These are phyloP conservation scores for Trichoderma reesei DNA, from an alignment of 495 filamentous ascomycete genomes.

Conservation along the genomic window DNA sequence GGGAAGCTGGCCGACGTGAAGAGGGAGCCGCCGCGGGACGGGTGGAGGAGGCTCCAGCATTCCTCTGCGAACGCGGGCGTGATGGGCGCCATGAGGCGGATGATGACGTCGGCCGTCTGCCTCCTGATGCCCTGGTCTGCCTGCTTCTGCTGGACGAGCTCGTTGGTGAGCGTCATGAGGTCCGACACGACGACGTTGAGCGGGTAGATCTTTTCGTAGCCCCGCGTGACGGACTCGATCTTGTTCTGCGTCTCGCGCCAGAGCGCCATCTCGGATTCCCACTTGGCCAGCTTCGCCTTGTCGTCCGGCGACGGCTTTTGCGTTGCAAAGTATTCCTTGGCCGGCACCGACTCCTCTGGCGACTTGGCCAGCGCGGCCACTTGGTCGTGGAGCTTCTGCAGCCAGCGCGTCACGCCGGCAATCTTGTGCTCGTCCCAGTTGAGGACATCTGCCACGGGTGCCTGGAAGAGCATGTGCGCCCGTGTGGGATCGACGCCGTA, in stretches of 20 bases:
- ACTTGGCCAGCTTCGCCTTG: conserved; percentile 16
- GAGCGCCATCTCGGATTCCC: conserved; percentile 46
- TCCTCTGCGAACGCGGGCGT: conserved; percentile 71
- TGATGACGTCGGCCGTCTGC: conserved; percentile 36
- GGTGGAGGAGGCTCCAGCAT: conserved; percentile 55
- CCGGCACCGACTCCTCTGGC: neutral
- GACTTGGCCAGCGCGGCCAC: conserved; percentile 29
- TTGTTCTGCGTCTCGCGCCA: conserved; percentile 56
- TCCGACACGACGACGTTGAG: conserved; percentile 78
- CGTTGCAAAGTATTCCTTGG: conserved; percentile 24
- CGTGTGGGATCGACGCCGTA: conserved; percentile 79
- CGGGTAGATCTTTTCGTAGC: conserved; percentile 58
- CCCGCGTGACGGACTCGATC: conserved; percentile 52
- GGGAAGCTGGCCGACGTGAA: conserved; percentile 45
- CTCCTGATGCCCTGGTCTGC: conserved; percentile 20
- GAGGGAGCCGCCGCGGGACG: conserved; percentile 26
- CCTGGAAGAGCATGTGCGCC: conserved; percentile 80
- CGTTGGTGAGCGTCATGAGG: conserved; percentile 69
- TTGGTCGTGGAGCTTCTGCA: conserved; percentile 53
- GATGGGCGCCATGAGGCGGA: conserved; percentile 67
- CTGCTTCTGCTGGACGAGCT: conserved; percentile 29
- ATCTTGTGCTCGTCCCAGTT: conserved; percentile 87
- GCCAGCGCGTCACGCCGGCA: conserved; percentile 69
- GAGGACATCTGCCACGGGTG: conserved; percentile 69
- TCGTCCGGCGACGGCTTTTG: conserved; percentile 12